Percentiles rank a stretch among this genome's conserved stretches.
Evolutionary conservation across 768 basidiomycete species (phyloP).

Genomic region (Pulveroboletus ravenelii): DNA sequence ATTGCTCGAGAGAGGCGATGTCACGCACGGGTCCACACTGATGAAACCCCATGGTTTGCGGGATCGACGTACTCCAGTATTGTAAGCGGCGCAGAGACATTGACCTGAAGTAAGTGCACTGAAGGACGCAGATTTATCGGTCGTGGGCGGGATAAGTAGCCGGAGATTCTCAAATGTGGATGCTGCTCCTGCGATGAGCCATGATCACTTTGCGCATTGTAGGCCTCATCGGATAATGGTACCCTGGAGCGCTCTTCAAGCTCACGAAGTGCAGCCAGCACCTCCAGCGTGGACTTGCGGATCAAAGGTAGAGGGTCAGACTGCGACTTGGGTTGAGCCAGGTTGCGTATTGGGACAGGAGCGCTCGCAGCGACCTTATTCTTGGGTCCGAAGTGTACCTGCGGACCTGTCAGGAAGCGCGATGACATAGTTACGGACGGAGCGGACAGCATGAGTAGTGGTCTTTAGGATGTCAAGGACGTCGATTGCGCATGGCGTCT

Average conservation of each 20-base stretch:
- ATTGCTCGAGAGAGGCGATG: slow-evolving; percentile 60
- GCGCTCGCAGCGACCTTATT: slow-evolving; percentile 39
- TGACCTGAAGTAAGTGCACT: slow-evolving; percentile 68
- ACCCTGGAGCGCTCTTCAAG: slow-evolving; percentile 79
- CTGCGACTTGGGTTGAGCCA: slow-evolving; percentile 31
- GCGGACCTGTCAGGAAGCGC: slow-evolving; percentile 74
- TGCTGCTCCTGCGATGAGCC: slow-evolving; percentile 38
- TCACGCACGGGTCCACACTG: slow-evolving; percentile 72
- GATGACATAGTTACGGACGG: slow-evolving; percentile 78
- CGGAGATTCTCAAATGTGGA: slow-evolving; percentile 41
- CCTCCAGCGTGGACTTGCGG: slow-evolving; percentile 75
- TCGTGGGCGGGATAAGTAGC: slow-evolving; percentile 32
- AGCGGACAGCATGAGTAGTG: slow-evolving; percentile 77
- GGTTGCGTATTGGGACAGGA: slow-evolving; percentile 33
- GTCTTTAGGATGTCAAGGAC: slow-evolving; percentile 69
- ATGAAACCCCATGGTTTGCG: slow-evolving; percentile 88
- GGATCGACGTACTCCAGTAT: slow-evolving; percentile 73
- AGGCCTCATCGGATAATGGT: slow-evolving; percentile 77
- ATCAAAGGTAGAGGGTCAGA: slow-evolving; percentile 62
- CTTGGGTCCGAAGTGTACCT: slow-evolving; percentile 49
- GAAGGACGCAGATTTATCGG: slow-evolving; percentile 41
- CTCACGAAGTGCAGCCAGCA: slow-evolving; percentile 71
- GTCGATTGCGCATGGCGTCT: slow-evolving; percentile 38
- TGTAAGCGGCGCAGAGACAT: slow-evolving; percentile 76
- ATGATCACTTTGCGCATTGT: slow-evolving; percentile 73